Percentiles rank a stretch among this genome's conserved stretches.
Evolutionary conservation across 2,329 filamentous ascomycete genomes (phyloP).

Genomic region (Aspergillus pseudonomiae): DNA sequence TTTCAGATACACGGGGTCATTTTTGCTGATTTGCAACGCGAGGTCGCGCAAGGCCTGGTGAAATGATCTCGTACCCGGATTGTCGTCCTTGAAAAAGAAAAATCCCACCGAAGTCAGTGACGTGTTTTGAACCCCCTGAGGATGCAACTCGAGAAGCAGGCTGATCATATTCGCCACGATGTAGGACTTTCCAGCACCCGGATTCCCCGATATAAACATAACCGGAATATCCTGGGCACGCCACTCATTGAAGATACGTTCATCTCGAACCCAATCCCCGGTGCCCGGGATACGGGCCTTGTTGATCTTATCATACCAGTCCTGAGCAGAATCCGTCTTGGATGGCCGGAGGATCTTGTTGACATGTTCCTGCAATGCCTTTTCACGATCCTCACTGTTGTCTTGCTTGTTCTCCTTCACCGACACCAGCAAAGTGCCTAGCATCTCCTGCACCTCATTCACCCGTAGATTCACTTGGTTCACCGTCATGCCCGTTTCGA

Average conservation of each 20-base stretch:
- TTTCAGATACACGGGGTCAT: slow-evolving; percentile 50
- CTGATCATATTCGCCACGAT: slow-evolving; percentile 50
- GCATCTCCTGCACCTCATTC: slow-evolving; percentile 13
- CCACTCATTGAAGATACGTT: slow-evolving; percentile 47
- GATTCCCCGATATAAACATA: slow-evolving; percentile 50
- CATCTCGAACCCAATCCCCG: slow-evolving; percentile 51
- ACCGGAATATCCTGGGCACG: slow-evolving; percentile 42
- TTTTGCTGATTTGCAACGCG: slow-evolving; percentile 52
- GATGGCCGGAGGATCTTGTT: slow-evolving; percentile 44
- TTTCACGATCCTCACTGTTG: not conserved
- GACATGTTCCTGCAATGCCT: slow-evolving; percentile 1
- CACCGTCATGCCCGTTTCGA: slow-evolving; percentile 11
- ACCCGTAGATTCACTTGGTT: slow-evolving; percentile 14
- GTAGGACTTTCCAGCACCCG: slow-evolving; percentile 53
- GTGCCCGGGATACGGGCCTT: slow-evolving; percentile 47
- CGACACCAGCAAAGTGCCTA: slow-evolving; percentile 5
- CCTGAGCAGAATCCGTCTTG: slow-evolving; percentile 42
- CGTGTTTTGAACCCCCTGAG: slow-evolving; percentile 22
- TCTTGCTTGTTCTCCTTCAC: slow-evolving; percentile 9
- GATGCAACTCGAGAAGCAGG: slow-evolving; percentile 38
- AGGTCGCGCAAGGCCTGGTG: slow-evolving; percentile 51
- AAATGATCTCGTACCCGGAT: slow-evolving; percentile 50
- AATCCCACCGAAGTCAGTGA: slow-evolving; percentile 43
- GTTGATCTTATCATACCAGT: slow-evolving; percentile 47
- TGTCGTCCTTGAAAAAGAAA: slow-evolving; percentile 55